phyloP scores from a whole-genome alignment of 1,284 basidiomycete species.

The Phaffia rhodozyma region DNA sequence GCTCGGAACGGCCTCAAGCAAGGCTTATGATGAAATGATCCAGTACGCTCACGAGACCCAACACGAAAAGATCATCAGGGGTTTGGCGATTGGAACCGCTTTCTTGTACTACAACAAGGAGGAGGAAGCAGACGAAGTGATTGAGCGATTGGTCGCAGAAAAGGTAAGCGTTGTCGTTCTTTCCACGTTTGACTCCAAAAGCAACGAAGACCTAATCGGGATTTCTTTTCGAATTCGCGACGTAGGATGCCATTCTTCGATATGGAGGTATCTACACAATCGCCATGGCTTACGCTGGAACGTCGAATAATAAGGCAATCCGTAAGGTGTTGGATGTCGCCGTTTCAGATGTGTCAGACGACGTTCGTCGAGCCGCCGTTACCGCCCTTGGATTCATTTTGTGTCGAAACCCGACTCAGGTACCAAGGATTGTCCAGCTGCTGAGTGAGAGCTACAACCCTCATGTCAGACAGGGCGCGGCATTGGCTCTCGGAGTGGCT shows the following conservation, averaged over 20 bases:
- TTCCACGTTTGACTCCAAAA: background rate
- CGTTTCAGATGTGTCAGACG: constrained; percentile 92
- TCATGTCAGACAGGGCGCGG: constrained; percentile 92
- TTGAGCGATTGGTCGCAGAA: constrained; percentile 63
- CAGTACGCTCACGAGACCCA: constrained; percentile 88
- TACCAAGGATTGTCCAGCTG: constrained; percentile 87
- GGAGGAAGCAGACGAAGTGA: constrained; percentile 69
- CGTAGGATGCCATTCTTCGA: constrained; percentile 80
- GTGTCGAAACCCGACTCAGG: constrained; percentile 87
- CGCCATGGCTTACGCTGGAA: constrained; percentile 87
- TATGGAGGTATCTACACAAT: constrained; percentile 94
- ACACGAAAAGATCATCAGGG: constrained; percentile 95
- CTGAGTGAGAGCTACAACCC: constrained; percentile 96
- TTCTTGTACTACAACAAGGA: constrained; percentile 84
- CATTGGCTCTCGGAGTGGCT: constrained; percentile 84
- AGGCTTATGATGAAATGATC: constrained; percentile 80
- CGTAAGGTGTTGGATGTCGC: constrained; percentile 83
- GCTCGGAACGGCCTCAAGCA: constrained; percentile 72
- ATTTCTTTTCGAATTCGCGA: background rate
- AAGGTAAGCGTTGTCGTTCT: constrained; percentile 47
- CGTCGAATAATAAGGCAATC: constrained; percentile 81
- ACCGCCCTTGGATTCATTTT: constrained; percentile 87
- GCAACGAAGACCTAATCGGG: background rate
- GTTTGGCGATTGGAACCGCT: constrained; percentile 77
- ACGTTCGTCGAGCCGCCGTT: constrained; percentile 86